Base-by-base conservation (phyloP, 371 early-diverging fungal genomes). In the Enteropsectra breve region DNA sequence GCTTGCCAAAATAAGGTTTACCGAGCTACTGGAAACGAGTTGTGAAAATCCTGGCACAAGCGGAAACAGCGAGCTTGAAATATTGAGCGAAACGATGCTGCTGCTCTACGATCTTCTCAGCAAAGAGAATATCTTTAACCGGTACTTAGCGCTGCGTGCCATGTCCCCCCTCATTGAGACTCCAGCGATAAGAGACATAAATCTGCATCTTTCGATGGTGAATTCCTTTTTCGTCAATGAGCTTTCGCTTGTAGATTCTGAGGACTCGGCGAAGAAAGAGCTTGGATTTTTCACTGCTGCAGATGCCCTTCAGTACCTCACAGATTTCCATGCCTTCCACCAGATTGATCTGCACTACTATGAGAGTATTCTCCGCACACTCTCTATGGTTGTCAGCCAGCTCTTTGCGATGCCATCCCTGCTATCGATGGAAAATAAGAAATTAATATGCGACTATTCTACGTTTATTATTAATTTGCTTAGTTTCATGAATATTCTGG, bases 101-200 rank as follows among this genome's bases (percentile, higher is more conserved):
- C 43, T 59, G 4, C 13, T 59, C 4, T 29, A 59, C 32, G 60
- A 59, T n/a, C 33, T 59, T 15, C 11, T 53, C 6, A 8, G 8
- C 8, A 11, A 5, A 21, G 60, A 59, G 8, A 59, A 59, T 49
- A 59, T 59, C 33, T 59, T 59, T 32, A 59, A 59, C 23, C 21
- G 49, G 18, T 53, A 53, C 13, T 48, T 59, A 6, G 8, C 60
- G 13, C 49, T 59, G 5, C 43, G 26, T 28, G 23, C 47, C 4
- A 13, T 47, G 4, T 59, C 6, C 23, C 54, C 54, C 8, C 60
- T 59, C 8, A 13, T 59, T 13, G 8, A 53, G 5, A 4, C 8
- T 6, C 8, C 8, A 6, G 32, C 47, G 11, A 13, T 6, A 6
- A 23, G 43, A 4, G 49, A 59, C 23, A 49, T n/a, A 28, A 6